A percentile compares a stretch with the other conserved stretches of the same genome.
Evolutionary conservation across 345 rosid genomes (phyloP).

Genomic region (Trapa incisa): DNA sequence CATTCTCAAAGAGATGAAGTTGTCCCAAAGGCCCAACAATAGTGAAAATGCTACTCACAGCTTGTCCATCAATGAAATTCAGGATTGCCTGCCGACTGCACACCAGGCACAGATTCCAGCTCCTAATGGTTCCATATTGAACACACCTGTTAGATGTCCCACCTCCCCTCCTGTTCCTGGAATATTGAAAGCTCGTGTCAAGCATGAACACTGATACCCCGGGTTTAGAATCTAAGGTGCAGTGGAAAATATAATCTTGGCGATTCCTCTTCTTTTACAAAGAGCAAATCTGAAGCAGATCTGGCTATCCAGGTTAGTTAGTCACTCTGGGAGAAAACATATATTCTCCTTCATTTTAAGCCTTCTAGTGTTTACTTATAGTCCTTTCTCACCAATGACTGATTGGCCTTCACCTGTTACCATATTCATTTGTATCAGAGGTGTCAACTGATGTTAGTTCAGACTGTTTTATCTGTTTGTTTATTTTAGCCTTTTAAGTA

Average conservation of each 20-base stretch:
- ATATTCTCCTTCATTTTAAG: not conserved
- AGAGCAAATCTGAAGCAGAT: not conserved
- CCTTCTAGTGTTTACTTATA: not conserved
- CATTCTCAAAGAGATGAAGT: conserved; percentile 92
- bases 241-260: not conserved
- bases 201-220: conserved; percentile 50
- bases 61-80: conserved; percentile 26
- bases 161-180: conserved; percentile 56
- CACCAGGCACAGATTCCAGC: conserved; percentile 20
- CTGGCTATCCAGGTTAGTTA: not conserved
- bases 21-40: conserved; percentile 38
- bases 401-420: not conserved
- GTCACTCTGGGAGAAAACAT: not conserved
- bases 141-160: conserved; percentile 36
- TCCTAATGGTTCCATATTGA: conserved; percentile 23
- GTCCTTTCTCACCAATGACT: not conserved
- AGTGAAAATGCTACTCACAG: conserved; percentile 25
- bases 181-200: conserved; percentile 53
- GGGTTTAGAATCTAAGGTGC: not conserved
- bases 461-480: too few relatives aligned
- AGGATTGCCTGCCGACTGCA: conserved; percentile 14
- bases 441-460: too few relatives aligned
- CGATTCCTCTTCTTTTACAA: not conserved
- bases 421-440: not conserved
- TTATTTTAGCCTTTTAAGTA: too few relatives aligned